Conservation (phyloP, 352 stramenopile species). For the Phytophthora capsici region DNA sequence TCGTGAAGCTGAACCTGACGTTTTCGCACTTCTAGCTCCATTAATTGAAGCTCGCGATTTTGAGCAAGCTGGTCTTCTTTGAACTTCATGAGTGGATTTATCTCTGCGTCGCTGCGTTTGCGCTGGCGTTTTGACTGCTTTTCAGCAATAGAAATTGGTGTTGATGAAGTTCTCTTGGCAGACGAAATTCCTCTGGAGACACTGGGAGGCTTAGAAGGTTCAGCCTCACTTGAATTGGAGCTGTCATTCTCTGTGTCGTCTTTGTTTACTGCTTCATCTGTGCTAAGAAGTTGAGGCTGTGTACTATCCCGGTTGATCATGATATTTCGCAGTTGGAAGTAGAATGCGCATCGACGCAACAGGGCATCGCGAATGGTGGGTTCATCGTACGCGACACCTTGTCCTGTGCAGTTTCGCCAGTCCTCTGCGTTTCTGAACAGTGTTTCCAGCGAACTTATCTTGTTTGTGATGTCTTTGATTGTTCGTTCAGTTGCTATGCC, state of each 20-base stretch:
- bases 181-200: too few relatives aligned
- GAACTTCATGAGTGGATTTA: too few relatives aligned
- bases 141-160: constrained; percentile 11
- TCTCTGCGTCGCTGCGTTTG: neutral
- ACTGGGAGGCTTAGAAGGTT: too few relatives aligned
- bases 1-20: too few relatives aligned
- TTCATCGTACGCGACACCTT: too few relatives aligned
- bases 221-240: too few relatives aligned
- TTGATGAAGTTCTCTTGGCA: neutral
- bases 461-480: neutral
- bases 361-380: too few relatives aligned
- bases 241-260: neutral
- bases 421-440: neutral
- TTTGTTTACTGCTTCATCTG: neutral
- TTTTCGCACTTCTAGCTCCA: constrained; percentile 1
- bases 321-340: constrained; percentile 2
- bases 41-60: neutral
- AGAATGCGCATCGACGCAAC: neutral
- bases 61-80: too few relatives aligned
- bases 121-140: neutral
- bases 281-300: constrained; percentile 7
- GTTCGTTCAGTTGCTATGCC: neutral
- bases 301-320: constrained; percentile 13
- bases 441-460: neutral
- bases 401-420: neutral